Evolutionary conservation across 805 yeast species (phyloP), one percentile per base, ranked within the genome.

Genomic region (Candida insectorum): DNA sequence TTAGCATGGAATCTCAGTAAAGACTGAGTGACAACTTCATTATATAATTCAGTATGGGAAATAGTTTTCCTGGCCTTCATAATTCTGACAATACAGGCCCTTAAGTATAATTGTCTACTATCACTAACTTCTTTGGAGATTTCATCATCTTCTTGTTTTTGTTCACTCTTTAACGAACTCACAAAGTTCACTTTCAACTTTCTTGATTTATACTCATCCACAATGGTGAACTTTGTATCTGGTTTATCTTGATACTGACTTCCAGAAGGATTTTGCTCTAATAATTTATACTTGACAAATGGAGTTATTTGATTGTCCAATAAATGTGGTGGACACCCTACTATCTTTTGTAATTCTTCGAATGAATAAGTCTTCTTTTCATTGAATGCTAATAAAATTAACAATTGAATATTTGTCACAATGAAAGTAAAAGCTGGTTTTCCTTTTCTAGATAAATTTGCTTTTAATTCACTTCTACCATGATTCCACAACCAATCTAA

Each of bases 401-500:
- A 80, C 73, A 89, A 79, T 60, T 93, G 98, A 45, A 79, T 84
- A 37, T 86, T 71, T 5, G 96, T 83, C 26, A 87, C 87, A 3
- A 84, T 82, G 52, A 94, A 82, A 15, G 72, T 66, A 51, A 82
- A 85, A 30, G 95, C 88, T 4, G 89, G 83, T 52, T 79, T 81
- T 5, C 89, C 89, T 23, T 83, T 80, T 46, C 81, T 81, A 5
- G 91, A 75, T 42, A 88, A 72, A 53, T 86, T 84, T 8, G 95
- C 95, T 58, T 81, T 85, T 37, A 93, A 62, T 56, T 93, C 99
- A 40, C 94, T 93, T 57, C 91, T 83, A 29, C 95, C 86, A 54
- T 86, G 78, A 49, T 87, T 83, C 97, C 97, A 93, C 39, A 91
- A 73, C 99, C 99, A 93, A 52, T 85, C 84, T 48, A 93, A 73